A percentile compares a stretch with the other conserved stretches of the same genome.
Conservation (phyloP, 2,329 filamentous ascomycete genomes). For the Dactylellina cionopaga region DNA sequence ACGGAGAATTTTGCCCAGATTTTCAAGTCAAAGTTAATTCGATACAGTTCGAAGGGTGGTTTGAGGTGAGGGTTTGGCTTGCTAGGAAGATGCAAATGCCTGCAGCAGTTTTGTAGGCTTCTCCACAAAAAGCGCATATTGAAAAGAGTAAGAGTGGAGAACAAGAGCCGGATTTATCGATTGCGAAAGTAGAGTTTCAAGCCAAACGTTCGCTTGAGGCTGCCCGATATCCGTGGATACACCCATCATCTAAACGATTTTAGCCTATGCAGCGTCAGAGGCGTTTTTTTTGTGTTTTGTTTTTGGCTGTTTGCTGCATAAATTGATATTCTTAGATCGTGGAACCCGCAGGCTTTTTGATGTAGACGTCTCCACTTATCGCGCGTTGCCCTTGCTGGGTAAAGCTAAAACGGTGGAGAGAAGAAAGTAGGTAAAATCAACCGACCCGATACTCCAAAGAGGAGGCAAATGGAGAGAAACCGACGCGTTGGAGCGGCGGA, state of each 20-base stretch:
- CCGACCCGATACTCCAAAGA: slow-evolving; percentile 44
- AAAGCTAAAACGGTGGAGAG: background rate
- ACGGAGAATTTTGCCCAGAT: slow-evolving; percentile 32
- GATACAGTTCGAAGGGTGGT: background rate
- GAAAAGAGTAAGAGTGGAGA: background rate
- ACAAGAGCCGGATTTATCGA: slow-evolving; percentile 10
- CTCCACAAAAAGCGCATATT: slow-evolving; percentile 3
- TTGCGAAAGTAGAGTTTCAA: slow-evolving; percentile 19
- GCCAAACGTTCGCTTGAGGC: slow-evolving; percentile 48
- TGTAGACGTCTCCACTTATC: slow-evolving; percentile 16
- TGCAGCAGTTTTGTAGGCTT: background rate
- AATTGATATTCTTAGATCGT: slow-evolving; percentile 44
- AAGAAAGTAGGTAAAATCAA: slow-evolving; percentile 46
- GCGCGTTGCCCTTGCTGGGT: slow-evolving; percentile 46
- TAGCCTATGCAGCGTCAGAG: slow-evolving; percentile 34
- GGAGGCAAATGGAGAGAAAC: slow-evolving; percentile 38
- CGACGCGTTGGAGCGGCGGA: slow-evolving; percentile 24
- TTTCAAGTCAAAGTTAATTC: background rate
- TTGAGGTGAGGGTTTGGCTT: background rate
- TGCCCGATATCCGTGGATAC: slow-evolving; percentile 46
- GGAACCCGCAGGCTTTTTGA: background rate
- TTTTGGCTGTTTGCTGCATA: too few relatives aligned
- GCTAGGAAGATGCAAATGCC: background rate
- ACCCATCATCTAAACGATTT: slow-evolving; percentile 21
- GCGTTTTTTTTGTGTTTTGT: slow-evolving; percentile 24